phyloP scores from a whole-genome alignment of 768 basidiomycete genomes.

The Lyophyllum atratum region DNA sequence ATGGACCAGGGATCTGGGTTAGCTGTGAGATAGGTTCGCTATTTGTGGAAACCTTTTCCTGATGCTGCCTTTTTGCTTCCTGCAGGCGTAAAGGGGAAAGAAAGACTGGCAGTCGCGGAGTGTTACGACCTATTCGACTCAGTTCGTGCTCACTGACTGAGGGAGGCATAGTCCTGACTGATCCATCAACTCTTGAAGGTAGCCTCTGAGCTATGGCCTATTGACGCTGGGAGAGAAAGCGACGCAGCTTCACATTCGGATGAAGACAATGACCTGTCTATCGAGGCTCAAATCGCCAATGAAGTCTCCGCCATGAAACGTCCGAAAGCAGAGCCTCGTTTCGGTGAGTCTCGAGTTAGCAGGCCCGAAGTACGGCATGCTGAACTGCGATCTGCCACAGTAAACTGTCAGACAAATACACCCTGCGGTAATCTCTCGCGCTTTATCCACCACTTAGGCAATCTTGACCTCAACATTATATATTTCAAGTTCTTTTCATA shows the following conservation, averaged over 20 bases:
- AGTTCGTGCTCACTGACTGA: slow-evolving; percentile 43
- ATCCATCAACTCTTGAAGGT: slow-evolving; percentile 51
- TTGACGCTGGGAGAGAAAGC: slow-evolving; percentile 22
- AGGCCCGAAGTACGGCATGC: not conserved
- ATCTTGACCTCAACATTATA: slow-evolving; percentile 1
- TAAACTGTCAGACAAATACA: slow-evolving; percentile 77
- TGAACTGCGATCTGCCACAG: slow-evolving; percentile 34
- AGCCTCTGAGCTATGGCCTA: slow-evolving; percentile 73
- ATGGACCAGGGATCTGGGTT: slow-evolving; percentile 86
- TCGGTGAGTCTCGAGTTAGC: slow-evolving; percentile 44
- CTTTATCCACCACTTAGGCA: not conserved
- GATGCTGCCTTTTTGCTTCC: slow-evolving; percentile 1
- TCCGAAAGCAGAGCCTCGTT: slow-evolving; percentile 61
- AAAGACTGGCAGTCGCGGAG: slow-evolving; percentile 76
- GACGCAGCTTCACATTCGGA: slow-evolving; percentile 34
- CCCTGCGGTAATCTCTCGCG: slow-evolving; percentile 62
- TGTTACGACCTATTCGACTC: slow-evolving; percentile 78
- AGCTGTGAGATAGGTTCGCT: slow-evolving; percentile 51
- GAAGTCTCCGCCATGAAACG: slow-evolving; percentile 74
- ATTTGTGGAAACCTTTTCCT: not conserved
- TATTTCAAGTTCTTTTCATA: slow-evolving; percentile 85
- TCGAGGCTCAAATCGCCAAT: slow-evolving; percentile 72
- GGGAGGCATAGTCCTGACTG: not conserved
- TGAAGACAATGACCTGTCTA: slow-evolving; percentile 41
- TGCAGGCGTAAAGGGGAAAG: slow-evolving; percentile 74